These are phyloP conservation scores for Arthrobotrys sinensis DNA, from an alignment of 2,329 filamentous ascomycete genomes.

Conservation along the genomic window DNA sequence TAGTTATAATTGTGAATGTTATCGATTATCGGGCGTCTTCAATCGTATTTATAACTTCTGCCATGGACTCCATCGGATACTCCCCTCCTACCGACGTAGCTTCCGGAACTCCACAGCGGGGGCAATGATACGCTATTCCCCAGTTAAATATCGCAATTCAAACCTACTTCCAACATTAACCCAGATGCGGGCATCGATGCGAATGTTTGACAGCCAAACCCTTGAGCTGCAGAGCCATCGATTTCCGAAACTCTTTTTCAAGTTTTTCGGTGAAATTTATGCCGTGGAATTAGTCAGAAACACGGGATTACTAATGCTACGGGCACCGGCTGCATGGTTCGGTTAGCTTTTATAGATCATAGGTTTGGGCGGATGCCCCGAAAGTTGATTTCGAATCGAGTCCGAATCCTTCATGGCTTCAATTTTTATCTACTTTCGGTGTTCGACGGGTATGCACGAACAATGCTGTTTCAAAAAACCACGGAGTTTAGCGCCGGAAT, in stretches of 20 bases:
- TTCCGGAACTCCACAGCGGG: conserved; percentile 26
- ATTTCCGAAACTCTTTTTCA: conserved; percentile 3
- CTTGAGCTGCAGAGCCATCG: too few relatives aligned
- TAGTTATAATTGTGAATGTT: too few relatives aligned
- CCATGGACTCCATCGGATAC: background rate
- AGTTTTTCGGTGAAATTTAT: conserved; percentile 53
- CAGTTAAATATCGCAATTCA: conserved; percentile 43
- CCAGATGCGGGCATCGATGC: conserved; percentile 40
- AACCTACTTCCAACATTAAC: background rate
- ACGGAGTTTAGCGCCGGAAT: conserved; percentile 40
- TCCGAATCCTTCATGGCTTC: background rate
- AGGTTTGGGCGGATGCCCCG: too few relatives aligned
- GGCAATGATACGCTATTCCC: conserved; percentile 30
- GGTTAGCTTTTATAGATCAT: conserved; percentile 16
- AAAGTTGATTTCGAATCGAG: conserved; percentile 16
- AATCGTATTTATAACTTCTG: conserved; percentile 22
- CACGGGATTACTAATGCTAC: conserved; percentile 36
- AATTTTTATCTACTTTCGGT: background rate
- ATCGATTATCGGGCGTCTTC: background rate
- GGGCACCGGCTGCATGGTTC: background rate
- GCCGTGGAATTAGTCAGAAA: conserved; percentile 47
- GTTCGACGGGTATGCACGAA: background rate
- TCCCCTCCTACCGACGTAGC: conserved; percentile 16
- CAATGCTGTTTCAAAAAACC: background rate
- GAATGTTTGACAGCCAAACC: conserved; percentile 10